Base-by-base conservation (phyloP, 768 basidiomycete species). In the Psilocybe sp. region DNA sequence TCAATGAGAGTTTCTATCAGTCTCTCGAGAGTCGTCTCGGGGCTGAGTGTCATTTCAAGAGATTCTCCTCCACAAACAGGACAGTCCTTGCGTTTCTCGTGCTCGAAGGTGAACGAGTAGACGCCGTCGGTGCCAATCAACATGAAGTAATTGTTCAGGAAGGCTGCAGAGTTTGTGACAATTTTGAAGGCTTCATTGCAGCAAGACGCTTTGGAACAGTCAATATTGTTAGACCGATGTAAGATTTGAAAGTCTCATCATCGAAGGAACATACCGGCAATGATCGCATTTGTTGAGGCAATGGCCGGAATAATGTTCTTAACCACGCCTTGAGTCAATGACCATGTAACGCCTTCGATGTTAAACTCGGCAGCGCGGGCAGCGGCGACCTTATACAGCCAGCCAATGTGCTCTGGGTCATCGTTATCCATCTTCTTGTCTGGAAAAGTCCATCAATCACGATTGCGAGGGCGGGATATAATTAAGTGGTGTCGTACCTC, bases 131-230 rank as follows among this genome's bases (percentile, higher is more conserved):
- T 98, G 32, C 97, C 97, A 53, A 95, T 93, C 49, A 98, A 80
- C 94, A 98, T 93, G 69, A 98, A 97, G 66, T 98, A 99, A 66
- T 98, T 98, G 69, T 96, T 90, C 47, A 99, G 76, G 64, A 85
- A 96, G 4, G 94, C 92, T 0, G 95, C 96, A 18, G 91, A 92
- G 55, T 85, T 91, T 0, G 97, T 98, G 18, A 92, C 95, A 51
- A 99, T 92, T 71, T 99, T 99, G 77, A 99, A 96, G 13, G 97
- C 97, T 69, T 99, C 97, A 60, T 97, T 98, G 63, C 96, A 98
- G 71, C 96, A 98, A 2, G 95, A 89, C 35, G 96, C 96, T 64
- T 28, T 23, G 20, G 20, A 54, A 20, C 31, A 16, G 39, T 46
- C 53, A 19, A 33, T n/a, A 41, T 47, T 20, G 32, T 64, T 7